Base-by-base conservation (phyloP, 2,329 filamentous ascomycete genomes). In the Monosporascus sp. region DNA sequence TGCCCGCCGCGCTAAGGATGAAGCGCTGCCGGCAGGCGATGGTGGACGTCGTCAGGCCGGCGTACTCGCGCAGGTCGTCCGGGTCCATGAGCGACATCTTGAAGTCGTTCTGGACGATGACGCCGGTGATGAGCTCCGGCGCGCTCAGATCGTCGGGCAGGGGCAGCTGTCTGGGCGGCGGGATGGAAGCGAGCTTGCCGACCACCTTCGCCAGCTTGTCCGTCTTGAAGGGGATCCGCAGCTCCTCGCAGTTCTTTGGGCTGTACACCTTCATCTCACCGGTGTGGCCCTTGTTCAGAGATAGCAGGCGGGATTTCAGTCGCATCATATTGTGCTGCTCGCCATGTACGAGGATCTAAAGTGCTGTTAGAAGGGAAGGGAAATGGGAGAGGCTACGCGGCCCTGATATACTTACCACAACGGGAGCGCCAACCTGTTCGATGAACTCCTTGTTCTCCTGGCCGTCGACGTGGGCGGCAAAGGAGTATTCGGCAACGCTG, bases 311-410 rank as follows among this genome's bases (percentile, higher is more conserved):
- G 3, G 92, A 97, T 70, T 96, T 96, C 28, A 99, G 77, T 51
- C 94, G 86, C 81, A 94, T 96, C 91, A 97, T 97, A 68, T 97
- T 96, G 68, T 96, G 91, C 64, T 94, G 91, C 68, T 99, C 94
- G 52, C 94, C 94, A 62, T 99, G 94, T 2, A 99, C 94, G 35
- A 99, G 82, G 55, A 99, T 97, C 89, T 93, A 55, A 1, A 11
- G 28, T 20, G 51, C 59, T 62, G 22, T 57, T 47, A 58, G 66
- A 52, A 41, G 15, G 35, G 17, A 15, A 8, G 37, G n/a, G 24
- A 8, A 43, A 31, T 9, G 7, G 7, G 37, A 44, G 28, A 45
- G 7, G 37, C 24, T 44, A 11, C 9, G n/a, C 18, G 7, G 3
- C 22, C 17, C 20, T 11, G 41, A 43, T 14, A 48, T 26, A 86